Conservation (phyloP, 2,329 filamentous ascomycete genomes). For the Cryphonectria naterciae region DNA sequence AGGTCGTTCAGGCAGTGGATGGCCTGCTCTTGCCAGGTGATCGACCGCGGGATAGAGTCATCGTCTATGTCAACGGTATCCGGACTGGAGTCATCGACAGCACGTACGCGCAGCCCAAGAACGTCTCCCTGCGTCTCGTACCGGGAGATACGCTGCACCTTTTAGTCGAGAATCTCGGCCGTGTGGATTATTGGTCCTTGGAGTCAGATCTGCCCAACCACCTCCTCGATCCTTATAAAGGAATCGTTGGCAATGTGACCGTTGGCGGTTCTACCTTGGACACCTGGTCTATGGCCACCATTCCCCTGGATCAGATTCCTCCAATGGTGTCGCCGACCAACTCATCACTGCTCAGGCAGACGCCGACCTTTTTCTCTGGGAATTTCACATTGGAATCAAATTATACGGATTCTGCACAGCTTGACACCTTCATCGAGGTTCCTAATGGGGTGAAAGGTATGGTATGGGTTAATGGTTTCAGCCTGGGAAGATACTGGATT, state of each 20-base stretch:
- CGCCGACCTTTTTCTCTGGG: slow-evolving; percentile 21
- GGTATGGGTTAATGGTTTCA: slow-evolving; percentile 28
- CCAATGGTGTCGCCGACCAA: not conserved
- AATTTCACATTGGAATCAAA: slow-evolving; percentile 13
- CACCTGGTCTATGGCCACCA: slow-evolving; percentile 17
- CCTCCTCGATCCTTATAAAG: slow-evolving; percentile 50
- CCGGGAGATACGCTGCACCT: slow-evolving; percentile 47
- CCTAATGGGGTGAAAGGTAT: slow-evolving; percentile 24
- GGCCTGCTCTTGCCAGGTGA: slow-evolving; percentile 48
- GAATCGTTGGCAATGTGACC: slow-evolving; percentile 48
- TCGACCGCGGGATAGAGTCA: slow-evolving; percentile 48
- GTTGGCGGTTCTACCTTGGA: slow-evolving; percentile 35
- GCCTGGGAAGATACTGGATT: slow-evolving; percentile 26
- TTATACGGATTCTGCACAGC: slow-evolving; percentile 15
- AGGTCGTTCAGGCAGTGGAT: slow-evolving; percentile 31
- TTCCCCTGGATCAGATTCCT: slow-evolving; percentile 13
- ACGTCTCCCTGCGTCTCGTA: slow-evolving; percentile 43
- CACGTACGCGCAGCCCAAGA: slow-evolving; percentile 45
- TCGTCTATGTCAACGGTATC: slow-evolving; percentile 51
- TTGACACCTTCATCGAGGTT: slow-evolving; percentile 26
- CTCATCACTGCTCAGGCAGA: not conserved
- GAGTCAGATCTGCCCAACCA: slow-evolving; percentile 36
- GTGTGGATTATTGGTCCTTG: slow-evolving; percentile 46
- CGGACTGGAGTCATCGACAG: slow-evolving; percentile 51
- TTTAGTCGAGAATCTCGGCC: slow-evolving; percentile 55